These are phyloP conservation scores for Forsythia suspensa DNA, from an alignment of 257 asterid genomes.

Conservation along the genomic window DNA sequence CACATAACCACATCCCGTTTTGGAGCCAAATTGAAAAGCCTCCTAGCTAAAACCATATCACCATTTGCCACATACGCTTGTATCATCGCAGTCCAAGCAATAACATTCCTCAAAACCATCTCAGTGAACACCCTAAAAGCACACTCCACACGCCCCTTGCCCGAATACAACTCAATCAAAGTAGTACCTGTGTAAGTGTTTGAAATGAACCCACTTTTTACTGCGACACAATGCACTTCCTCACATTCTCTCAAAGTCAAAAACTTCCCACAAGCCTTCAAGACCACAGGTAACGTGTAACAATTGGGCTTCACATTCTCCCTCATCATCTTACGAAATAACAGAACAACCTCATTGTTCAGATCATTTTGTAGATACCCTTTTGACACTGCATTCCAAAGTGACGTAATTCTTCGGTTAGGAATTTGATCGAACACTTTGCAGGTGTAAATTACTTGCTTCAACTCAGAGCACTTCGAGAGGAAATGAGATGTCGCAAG, in stretches of 20 bases:
- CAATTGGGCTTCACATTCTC: conserved; percentile 60
- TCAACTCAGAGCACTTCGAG: conserved; percentile 40
- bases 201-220: conserved; percentile 53
- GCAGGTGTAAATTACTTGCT: conserved; percentile 39
- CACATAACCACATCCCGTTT: conserved; percentile 75
- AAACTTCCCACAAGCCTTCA: conserved; percentile 66
- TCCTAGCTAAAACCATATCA: conserved; percentile 60
- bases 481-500: conserved; percentile 53
- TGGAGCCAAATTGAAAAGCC: conserved; percentile 77
- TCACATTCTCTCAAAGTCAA: conserved; percentile 61
- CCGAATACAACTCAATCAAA: conserved; percentile 71
- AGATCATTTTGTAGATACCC: conserved; percentile 63
- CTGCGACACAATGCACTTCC: conserved; percentile 52
- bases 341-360: conserved; percentile 36
- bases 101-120: conserved; percentile 78
- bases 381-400: conserved; percentile 72
- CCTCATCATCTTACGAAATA: conserved; percentile 62
- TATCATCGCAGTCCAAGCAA: conserved; percentile 85
- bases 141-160: conserved; percentile 32
- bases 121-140: conserved; percentile 68
- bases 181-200: conserved; percentile 62
- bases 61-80: conserved; percentile 53
- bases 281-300: conserved; percentile 65
- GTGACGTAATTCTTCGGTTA: conserved; percentile 45
- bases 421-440: conserved; percentile 66